Base-by-base conservation (phyloP, 192 early-diverging fungal species). In the Chytriomyces hyalinus region DNA sequence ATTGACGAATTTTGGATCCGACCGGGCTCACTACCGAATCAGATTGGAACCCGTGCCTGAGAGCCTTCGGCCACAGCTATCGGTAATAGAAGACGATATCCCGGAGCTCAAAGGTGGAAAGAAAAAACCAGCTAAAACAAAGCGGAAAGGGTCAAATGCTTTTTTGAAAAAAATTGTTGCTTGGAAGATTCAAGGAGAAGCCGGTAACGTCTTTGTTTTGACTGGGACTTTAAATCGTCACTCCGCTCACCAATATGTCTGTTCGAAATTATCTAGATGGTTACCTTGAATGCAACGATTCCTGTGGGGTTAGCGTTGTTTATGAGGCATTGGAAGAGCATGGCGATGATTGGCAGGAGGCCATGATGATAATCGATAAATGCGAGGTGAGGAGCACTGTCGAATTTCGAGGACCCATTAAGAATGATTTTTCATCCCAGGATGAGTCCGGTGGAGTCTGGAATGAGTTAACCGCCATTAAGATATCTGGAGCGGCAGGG, bases 331-430 rank as follows among this genome's bases (percentile, higher is more conserved):
- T 80, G 6, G 49, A 78, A 10, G 88, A 85, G 9, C 75, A 85
- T 61, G 85, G 85, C 9, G 85, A 85, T 26, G 81, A 83, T 11
- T 87, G 84, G 86, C 88, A 89, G 46, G 83, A 89, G 67, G 88
- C 88, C 3, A 64, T 61, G 61, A 73, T 89, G 15, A 61, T 89
- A 13, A 61, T 89, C 51, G 86, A 87, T 76, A 85, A 84, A 36
- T 78, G 67, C 43, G 68, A 82, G 7, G 81, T 85, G 67, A 60
- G 53, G 13, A 57, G 71, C 9, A 0, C n/a, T 28, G 0, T n/a
- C 15, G 20, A 71, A 59, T n/a, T 36, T 36, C 22, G 5, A 3
- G 53, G 7, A n/a, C 11, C 0, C 6, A 13, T 47, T 46, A n/a
- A 74, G 11, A 6, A 36, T 36, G 4, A 36, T 4, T 4, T 2